Percentiles rank a stretch among this genome's conserved stretches.
phyloP scores from a whole-genome alignment of 2,329 filamentous ascomycete species.

The Trichoderma koningii region DNA sequence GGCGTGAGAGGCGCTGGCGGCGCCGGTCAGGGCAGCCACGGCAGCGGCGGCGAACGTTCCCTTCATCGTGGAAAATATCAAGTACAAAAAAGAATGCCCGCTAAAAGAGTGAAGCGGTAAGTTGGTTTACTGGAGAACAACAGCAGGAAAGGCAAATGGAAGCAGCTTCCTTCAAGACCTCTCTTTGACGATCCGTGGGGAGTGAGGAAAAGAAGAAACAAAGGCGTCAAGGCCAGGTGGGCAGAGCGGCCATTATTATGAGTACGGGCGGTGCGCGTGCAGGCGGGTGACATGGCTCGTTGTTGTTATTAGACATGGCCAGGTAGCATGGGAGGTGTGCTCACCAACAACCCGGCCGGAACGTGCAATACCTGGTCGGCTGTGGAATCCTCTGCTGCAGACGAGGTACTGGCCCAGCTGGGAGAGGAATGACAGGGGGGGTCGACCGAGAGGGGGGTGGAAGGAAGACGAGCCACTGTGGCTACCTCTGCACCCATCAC shows the following conservation, averaged over 20 bases:
- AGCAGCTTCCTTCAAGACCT: constrained; percentile 54
- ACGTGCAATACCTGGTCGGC: constrained; percentile 15
- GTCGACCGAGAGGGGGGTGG: constrained; percentile 14
- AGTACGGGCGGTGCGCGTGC: constrained; percentile 28
- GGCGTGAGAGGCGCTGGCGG: constrained; percentile 57
- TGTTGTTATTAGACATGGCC: constrained; percentile 23
- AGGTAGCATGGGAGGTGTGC: constrained; percentile 5
- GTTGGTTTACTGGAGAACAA: constrained; percentile 49
- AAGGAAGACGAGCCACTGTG: constrained; percentile 32
- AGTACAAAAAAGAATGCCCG: constrained; percentile 67
- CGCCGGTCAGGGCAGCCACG: constrained; percentile 59
- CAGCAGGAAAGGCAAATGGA: constrained; percentile 52
- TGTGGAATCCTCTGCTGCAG: constrained; percentile 25
- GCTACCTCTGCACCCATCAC: constrained; percentile 34
- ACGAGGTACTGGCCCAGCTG: constrained; percentile 26
- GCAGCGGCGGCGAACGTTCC: constrained; percentile 66
- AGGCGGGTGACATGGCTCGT: constrained; percentile 24
- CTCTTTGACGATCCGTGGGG: constrained; percentile 51
- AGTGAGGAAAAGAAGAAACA: constrained; percentile 40
- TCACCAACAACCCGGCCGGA: constrained; percentile 20
- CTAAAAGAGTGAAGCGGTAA: constrained; percentile 86
- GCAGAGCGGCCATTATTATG: constrained; percentile 47
- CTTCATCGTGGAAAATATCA: constrained; percentile 65
- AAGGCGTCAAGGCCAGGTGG: constrained; percentile 42
- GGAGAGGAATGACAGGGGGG: constrained; percentile 23